Base-by-base conservation (phyloP, 306 rosid species). In the Parietaria judaica region DNA sequence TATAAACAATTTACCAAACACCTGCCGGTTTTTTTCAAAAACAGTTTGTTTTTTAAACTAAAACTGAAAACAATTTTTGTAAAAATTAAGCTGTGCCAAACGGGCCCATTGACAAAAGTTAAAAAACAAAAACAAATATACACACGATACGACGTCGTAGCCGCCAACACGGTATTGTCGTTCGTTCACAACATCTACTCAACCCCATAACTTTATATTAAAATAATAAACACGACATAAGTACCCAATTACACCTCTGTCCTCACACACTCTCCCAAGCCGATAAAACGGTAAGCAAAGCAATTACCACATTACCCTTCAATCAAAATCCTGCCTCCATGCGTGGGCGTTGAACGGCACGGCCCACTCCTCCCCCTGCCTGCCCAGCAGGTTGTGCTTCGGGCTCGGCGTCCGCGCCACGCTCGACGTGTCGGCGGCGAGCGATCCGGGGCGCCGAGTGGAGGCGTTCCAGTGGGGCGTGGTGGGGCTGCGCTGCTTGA, bases 381-480 rank as follows among this genome's bases (percentile, higher is more conserved):
- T 75, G 14, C 78, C 73, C 31, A 75, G 79, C 51, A 74, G 64
- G 0, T 58, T 79, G 1, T 58, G 23, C 23, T 75, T 77, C 38
- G 88, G 99, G 86, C 74, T 74, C 74, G 94, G 95, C 74, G 88
- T 86, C 34, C 74, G 75, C 10, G 66, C 69, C 0, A 76, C 75
- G 62, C 83, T 79, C 0, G 94, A 68, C 0, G 94, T 80, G 57
- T 92, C 95, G 41, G 68, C 17, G 83, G 80, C 34, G 75, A 70
- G 38, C 87, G 62, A 69, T 1, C 48, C 49, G 11, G 44, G 50
- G 6, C 43, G 12, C 36, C 56, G 60, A 0, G 77, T 70, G 3
- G 94, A 70, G 0, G 74, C 56, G 74, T 83, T 88, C 96, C 95
- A 88, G 0, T 69, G 70, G 17, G 86, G 84, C 66, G 73, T 79